Conservation (phyloP, 75 land plant species). For the Pinus taeda region DNA sequence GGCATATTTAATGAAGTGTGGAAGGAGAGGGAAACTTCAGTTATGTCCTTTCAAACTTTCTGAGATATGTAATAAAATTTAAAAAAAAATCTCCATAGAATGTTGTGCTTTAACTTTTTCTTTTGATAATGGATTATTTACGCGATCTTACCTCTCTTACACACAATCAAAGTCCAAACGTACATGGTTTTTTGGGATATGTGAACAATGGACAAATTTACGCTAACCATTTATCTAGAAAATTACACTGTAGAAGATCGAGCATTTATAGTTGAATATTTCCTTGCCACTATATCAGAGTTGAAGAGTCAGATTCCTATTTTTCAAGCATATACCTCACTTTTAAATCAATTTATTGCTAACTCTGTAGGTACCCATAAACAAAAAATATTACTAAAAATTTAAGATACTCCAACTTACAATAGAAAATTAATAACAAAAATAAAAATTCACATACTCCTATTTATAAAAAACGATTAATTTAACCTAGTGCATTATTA, state of each 20-base stretch:
- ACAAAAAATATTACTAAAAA: too few species aligned
- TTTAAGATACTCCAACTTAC: too few species aligned
- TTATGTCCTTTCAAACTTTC: constrained; percentile 82
- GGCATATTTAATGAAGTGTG: constrained; percentile 66
- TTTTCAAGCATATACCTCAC: too few species aligned
- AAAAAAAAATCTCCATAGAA: background rate
- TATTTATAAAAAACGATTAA: too few species aligned
- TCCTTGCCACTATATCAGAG: background rate
- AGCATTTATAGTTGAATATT: background rate
- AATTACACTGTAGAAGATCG: background rate
- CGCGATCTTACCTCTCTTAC: background rate
- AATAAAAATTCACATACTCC: too few species aligned
- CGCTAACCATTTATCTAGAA: background rate
- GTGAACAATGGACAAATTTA: background rate
- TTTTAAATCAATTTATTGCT: too few species aligned
- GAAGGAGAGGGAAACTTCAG: constrained; percentile 79
- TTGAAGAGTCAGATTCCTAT: too few species aligned
- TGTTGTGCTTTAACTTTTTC: background rate
- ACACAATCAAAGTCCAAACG: background rate
- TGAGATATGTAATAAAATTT: constrained; percentile 29
- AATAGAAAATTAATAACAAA: too few species aligned
- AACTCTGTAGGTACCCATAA: too few species aligned
- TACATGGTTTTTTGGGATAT: background rate
- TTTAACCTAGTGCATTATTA: too few species aligned
- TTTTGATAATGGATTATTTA: background rate